phyloP scores from a whole-genome alignment of 768 basidiomycete genomes.

The Lentinula lateritia region DNA sequence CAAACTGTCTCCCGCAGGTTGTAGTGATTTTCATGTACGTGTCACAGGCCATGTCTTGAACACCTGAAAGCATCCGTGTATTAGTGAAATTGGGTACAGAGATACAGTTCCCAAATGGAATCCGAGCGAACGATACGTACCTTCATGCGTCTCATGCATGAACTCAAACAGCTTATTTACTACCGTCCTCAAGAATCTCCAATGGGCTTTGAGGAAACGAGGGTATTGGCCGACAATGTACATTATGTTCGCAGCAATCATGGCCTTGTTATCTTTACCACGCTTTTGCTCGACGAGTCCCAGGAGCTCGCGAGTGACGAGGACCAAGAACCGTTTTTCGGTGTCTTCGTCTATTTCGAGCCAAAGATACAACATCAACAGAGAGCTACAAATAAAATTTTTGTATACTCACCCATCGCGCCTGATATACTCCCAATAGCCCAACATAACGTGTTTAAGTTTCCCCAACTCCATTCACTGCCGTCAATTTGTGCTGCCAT shows the following conservation, averaged over 20 bases:
- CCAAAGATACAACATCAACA: neutral
- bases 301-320: constrained; percentile 77
- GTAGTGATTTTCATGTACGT: constrained; percentile 85
- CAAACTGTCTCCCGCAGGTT: constrained; percentile 73
- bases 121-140: constrained; percentile 20
- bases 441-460: constrained; percentile 79
- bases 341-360: constrained; percentile 60
- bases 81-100: too few species aligned
- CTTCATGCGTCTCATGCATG: constrained; percentile 83
- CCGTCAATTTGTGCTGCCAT: constrained; percentile 72
- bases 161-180: constrained; percentile 84
- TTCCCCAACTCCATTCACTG: constrained; percentile 79
- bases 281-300: constrained; percentile 76
- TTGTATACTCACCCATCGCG: constrained; percentile 63
- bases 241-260: constrained; percentile 68
- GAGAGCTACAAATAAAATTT: neutral
- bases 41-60: constrained; percentile 87
- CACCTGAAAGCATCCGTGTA: constrained; percentile 33
- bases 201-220: constrained; percentile 78
- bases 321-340: constrained; percentile 77
- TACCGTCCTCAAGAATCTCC: constrained; percentile 85
- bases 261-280: constrained; percentile 82
- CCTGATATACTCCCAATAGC: constrained; percentile 81
- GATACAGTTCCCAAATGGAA: too few species aligned
- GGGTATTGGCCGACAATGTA: constrained; percentile 84